These are phyloP conservation scores for Tolypocladium endophyticum DNA, from an alignment of 2,329 filamentous ascomycete species.

Conservation along the genomic window DNA sequence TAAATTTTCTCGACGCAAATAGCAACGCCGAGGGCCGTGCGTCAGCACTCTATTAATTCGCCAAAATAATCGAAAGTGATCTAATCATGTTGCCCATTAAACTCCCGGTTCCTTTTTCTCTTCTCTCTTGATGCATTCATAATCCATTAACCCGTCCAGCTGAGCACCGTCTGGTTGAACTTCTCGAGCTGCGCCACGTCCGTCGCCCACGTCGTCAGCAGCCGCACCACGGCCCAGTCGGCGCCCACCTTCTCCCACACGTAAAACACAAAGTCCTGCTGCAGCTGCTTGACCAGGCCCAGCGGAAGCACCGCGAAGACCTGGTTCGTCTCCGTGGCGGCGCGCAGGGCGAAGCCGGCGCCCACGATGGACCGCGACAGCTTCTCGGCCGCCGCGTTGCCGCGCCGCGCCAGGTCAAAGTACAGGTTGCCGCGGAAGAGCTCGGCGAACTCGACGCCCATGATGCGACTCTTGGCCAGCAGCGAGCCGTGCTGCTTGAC, in stretches of 20 bases:
- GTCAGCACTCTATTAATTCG: neutral
- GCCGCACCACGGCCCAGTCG: conserved; percentile 27
- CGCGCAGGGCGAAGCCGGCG: conserved; percentile 29
- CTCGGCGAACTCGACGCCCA: conserved; percentile 39
- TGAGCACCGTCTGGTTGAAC: conserved; percentile 18
- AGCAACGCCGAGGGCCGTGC: neutral
- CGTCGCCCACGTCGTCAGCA: conserved; percentile 42
- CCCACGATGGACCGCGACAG: conserved; percentile 31
- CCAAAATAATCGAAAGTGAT: neutral
- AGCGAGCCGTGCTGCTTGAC: conserved; percentile 41
- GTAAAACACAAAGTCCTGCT: conserved; percentile 34
- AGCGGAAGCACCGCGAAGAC: conserved; percentile 35
- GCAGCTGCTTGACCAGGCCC: conserved; percentile 24
- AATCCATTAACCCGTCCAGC: conserved; percentile 5
- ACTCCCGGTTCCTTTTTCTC: neutral
- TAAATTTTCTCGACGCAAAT: neutral
- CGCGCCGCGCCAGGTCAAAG: conserved; percentile 32
- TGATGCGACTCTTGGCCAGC: conserved; percentile 36
- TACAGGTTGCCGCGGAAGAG: conserved; percentile 34
- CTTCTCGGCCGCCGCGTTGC: conserved; percentile 31
- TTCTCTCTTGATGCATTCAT: neutral
- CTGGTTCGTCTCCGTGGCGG: conserved; percentile 39
- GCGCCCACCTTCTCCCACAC: conserved; percentile 33
- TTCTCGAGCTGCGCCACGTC: conserved; percentile 28
- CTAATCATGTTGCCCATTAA: neutral